Evolutionary conservation across 805 yeast genomes (phyloP).

Genomic region (Tetrapisispora phaffii): DNA sequence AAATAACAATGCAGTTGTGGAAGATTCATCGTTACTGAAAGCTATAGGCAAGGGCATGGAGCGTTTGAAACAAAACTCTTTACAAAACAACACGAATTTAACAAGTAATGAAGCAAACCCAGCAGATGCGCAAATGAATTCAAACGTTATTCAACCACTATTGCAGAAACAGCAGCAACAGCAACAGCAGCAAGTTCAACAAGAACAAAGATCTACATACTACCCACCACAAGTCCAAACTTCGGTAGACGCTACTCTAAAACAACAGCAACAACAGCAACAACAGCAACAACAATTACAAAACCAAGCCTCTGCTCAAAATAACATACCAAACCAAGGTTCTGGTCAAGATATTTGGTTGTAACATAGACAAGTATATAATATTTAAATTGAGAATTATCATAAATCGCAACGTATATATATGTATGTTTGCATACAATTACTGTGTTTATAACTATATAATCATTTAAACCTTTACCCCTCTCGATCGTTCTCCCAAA

Average conservation of each 20-base stretch:
- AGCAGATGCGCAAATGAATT: slow-evolving; percentile 3
- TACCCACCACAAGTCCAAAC: slow-evolving; percentile 4
- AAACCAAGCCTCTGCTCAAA: slow-evolving; percentile 3
- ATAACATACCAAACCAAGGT: slow-evolving; percentile 1
- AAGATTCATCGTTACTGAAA: slow-evolving; percentile 20
- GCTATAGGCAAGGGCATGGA: slow-evolving; percentile 29
- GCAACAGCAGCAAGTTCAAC: slow-evolving; percentile 10
- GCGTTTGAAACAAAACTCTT: slow-evolving; percentile 24
- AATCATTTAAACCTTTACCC: no score
- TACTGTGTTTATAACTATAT: no score
- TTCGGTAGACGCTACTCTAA: no score
- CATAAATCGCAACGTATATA: no score
- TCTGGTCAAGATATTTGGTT: slow-evolving; percentile 7
- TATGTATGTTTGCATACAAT: no score
- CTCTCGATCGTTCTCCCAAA: no score
- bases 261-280: no score
- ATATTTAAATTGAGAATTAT: not conserved
- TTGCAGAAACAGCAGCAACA: slow-evolving; percentile 12
- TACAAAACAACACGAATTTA: slow-evolving; percentile 11
- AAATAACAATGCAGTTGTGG: slow-evolving; percentile 20
- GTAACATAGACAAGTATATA: not conserved
- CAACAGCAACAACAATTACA: slow-evolving; percentile 7
- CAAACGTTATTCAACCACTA: slow-evolving; percentile 7
- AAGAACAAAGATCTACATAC: slow-evolving; percentile 2
- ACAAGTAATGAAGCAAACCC: not conserved